Evolutionary conservation across 306 rosid genomes (phyloP), one percentile per base, ranked within the genome.

Genomic region (Mimosa pudica): DNA sequence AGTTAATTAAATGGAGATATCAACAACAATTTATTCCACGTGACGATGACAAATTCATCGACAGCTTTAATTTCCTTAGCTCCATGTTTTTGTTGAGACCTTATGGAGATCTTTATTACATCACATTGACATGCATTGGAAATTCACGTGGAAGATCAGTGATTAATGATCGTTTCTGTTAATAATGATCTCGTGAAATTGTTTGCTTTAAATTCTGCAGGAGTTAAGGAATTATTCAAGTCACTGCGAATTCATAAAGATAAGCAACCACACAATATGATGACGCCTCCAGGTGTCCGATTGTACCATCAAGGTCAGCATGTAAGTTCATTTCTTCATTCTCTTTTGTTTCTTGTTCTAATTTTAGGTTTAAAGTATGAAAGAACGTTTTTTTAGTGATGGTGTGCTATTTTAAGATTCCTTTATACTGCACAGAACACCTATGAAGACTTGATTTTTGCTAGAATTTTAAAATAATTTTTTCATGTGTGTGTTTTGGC

Each of bases 241-340:
- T 70, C 73, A 44, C 12, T 54, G 58, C 54, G 70, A 84, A 70
- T 71, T 82, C 38, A 71, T 41, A 13, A 41, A 73, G 74, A 51
- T 55, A 55, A 73, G 68, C 67, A 80, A 78, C 79, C 85, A 69
- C 51, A 82, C 83, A 45, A 75, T 75, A 94, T 92, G 95, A 85
- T 92, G 95, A 85, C 91, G 10, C 14, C 76, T 77, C 82, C 79
- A 33, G 90, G 80, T 62, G 97, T 94, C 77, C 87, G 77, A 69
- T 88, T 89, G 86, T 85, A 89, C 69, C 62, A 87, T 77, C 93
- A 84, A 65, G 84, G 83, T 73, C 77, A 62, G 77, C 77, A 92
- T 84, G 98, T 94, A 91, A 89, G 93, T 80, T 70, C 33, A 62
- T 9, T 6, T 60, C 2, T 79, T 4, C 46, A 7, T 36, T 52